Evolutionary conservation across 345 rosid genomes (phyloP).

Genomic region (Erucastrum elatum): DNA sequence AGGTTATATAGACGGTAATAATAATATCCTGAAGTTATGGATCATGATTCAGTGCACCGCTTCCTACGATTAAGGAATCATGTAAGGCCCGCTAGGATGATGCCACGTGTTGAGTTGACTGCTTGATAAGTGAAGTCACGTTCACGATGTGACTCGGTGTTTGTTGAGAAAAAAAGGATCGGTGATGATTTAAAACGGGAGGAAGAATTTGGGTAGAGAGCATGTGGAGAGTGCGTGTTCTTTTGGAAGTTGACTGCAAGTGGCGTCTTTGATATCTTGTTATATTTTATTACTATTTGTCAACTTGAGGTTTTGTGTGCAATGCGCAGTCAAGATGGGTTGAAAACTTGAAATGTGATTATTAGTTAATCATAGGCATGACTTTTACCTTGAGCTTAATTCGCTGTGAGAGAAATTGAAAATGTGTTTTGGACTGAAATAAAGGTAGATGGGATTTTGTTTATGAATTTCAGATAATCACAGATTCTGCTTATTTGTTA

Average conservation of each 20-base stretch:
- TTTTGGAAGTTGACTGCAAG: constrained; percentile 32
- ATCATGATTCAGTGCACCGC: constrained; percentile 18
- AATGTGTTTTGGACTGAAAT: background rate
- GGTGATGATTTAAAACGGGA: background rate
- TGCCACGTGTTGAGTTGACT: constrained; percentile 38
- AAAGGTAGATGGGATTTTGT: background rate
- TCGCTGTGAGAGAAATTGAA: background rate
- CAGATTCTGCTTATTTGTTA: background rate
- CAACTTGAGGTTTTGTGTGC: background rate
- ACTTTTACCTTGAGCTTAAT: background rate
- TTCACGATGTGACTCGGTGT: constrained; percentile 19
- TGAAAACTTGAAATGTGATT: constrained; percentile 26
- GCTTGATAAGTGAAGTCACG: background rate
- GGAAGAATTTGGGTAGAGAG: constrained; percentile 23
- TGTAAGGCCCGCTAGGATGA: background rate
- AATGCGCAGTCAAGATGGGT: constrained; percentile 12
- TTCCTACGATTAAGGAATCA: background rate
- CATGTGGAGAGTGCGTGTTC: constrained; percentile 43
- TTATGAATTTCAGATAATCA: background rate
- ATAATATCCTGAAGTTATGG: background rate
- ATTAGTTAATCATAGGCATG: background rate
- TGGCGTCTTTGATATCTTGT: background rate
- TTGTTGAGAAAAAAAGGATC: background rate
- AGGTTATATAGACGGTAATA: constrained; percentile 21
- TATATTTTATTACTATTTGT: constrained; percentile 1